Base-by-base conservation (phyloP, 345 rosid genomes). In the Dipteronia dyeriana region DNA sequence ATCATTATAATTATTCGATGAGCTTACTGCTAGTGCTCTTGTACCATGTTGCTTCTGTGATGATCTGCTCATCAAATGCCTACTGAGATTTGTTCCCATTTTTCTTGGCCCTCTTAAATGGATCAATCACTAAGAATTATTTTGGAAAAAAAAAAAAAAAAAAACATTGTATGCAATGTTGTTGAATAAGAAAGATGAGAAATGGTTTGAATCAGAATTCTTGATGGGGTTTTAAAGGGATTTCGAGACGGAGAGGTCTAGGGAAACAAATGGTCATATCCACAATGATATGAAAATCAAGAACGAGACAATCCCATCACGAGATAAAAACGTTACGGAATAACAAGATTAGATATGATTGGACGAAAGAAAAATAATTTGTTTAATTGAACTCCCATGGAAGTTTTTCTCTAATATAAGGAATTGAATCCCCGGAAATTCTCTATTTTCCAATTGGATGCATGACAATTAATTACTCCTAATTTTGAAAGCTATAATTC, bases 41-140 rank as follows among this genome's bases (percentile, higher is more conserved):
- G 34, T 53, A 53, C n/a, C n/a, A 23, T 65, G 47, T 4, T 43
- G 17, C 38, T 64, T 75, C 60, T 39, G 7, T 22, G 38, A 34
- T 34, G 38, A 34, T 34, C 60, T 29, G 38, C 22, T n/a, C 38
- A 66, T n/a, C 38, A 63, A 75, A 4, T 64, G 57, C 81, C 67
- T 81, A 63, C 83, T 31, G 3, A 34, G 59, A 16, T 75, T 83
- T 69, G 54, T 69, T 45, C 84, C 86, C 86, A 84, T 75, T 53
- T 53, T 53, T 53, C 38, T 70, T 6, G 64, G 59, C 60, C 20
- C 69, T 16, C 66, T 13, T 9, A 1, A 25, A 25, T 7, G 39
- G 53, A 53, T 53, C 57, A 53, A 16, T 16, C 57, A 53, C 19
- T 53, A 22, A 20, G 8, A 47, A 34, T 34, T 34, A 34, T 34